Conservation (phyloP, 1,284 basidiomycete species). For the Clitocybe nebularis region DNA sequence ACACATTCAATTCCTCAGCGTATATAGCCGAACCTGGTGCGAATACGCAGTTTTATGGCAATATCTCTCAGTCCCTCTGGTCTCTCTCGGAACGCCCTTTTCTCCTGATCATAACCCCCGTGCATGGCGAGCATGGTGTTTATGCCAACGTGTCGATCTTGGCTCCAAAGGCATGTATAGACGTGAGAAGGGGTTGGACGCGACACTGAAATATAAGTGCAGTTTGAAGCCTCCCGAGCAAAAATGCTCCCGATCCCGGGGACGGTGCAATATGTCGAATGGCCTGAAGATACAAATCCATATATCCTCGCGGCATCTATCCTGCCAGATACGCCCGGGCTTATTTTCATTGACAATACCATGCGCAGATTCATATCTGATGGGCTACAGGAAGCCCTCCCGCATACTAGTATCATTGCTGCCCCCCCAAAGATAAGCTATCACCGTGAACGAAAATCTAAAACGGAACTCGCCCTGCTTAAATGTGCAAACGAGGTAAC, state of each 20-base stretch:
- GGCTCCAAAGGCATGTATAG: constrained; percentile 48
- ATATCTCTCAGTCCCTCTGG: constrained; percentile 65
- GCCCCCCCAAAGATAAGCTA: constrained; percentile 54
- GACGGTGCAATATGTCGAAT: constrained; percentile 53
- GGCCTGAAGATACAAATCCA: constrained; percentile 74
- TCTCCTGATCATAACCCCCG: constrained; percentile 60
- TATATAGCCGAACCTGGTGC: constrained; percentile 78
- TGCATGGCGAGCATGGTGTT: constrained; percentile 24
- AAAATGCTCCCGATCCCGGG: constrained; percentile 53
- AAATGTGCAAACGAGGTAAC: constrained; percentile 77
- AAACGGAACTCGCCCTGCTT: constrained; percentile 66
- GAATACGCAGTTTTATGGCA: constrained; percentile 67
- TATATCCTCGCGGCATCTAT: constrained; percentile 51
- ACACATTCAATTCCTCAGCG: constrained; percentile 48
- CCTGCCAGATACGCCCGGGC: constrained; percentile 32
- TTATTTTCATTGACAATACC: constrained; percentile 61
- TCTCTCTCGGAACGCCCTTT: constrained; percentile 74
- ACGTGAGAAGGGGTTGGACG: not conserved
- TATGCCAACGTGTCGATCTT: constrained; percentile 53
- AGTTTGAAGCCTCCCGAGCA: constrained; percentile 74
- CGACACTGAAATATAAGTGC: constrained; percentile 1
- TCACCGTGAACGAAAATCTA: constrained; percentile 72
- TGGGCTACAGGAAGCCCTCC: constrained; percentile 48
- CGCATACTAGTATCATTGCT: constrained; percentile 34
- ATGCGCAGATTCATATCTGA: constrained; percentile 61